These are phyloP conservation scores for Quercus rubra DNA, from an alignment of 306 rosid species.

Conservation along the genomic window DNA sequence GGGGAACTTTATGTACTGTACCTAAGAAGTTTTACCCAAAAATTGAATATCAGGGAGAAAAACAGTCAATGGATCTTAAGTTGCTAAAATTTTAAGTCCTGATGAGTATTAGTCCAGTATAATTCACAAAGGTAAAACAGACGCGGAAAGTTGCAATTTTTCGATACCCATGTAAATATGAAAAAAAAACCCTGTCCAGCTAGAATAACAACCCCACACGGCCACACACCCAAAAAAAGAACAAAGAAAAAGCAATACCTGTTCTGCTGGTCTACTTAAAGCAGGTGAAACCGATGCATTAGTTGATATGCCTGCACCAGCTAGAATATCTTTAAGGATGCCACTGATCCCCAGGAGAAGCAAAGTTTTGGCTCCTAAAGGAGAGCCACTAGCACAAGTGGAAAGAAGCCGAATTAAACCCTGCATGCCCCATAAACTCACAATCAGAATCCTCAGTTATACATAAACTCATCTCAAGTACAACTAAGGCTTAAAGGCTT, in stretches of 20 bases:
- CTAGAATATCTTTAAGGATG: constrained; percentile 83
- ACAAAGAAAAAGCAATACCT: constrained; percentile 39
- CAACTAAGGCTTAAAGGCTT: neutral
- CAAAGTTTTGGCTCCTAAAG: constrained; percentile 83
- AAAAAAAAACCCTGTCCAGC: neutral
- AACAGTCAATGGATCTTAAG: neutral
- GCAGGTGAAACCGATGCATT: constrained; percentile 88
- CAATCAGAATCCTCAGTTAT: neutral
- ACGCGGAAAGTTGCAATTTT: neutral
- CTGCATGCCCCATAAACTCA: constrained; percentile 50
- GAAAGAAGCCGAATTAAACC: constrained; percentile 96
- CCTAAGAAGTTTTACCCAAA: too few relatives aligned
- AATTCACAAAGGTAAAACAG: neutral
- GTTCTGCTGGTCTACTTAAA: constrained; percentile 81
- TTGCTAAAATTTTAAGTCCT: neutral
- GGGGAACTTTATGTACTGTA: too few relatives aligned
- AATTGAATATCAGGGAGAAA: neutral
- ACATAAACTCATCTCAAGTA: neutral
- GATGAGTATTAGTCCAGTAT: neutral
- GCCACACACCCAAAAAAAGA: too few relatives aligned
- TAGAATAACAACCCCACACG: neutral
- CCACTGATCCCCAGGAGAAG: constrained; percentile 93
- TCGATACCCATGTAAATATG: neutral
- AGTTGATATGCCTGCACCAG: constrained; percentile 81
- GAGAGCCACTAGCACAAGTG: constrained; percentile 98